Conservation (phyloP, 768 basidiomycete genomes). For the Lactifluus pinguis region DNA sequence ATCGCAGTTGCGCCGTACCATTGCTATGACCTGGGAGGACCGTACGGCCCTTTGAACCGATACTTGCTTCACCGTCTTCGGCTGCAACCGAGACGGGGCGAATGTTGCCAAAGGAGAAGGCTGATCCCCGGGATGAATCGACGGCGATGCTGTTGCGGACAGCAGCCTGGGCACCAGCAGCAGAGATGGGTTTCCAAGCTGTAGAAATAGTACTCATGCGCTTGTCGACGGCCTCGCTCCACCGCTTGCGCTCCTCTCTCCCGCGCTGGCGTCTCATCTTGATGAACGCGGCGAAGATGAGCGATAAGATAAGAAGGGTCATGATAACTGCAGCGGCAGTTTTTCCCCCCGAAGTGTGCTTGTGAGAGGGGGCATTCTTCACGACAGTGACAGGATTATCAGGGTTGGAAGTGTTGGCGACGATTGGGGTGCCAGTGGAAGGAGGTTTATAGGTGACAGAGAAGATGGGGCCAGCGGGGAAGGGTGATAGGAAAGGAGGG, state of each 20-base stretch:
- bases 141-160: conserved; percentile 61
- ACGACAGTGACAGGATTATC: conserved; percentile 33
- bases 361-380: conserved; percentile 26
- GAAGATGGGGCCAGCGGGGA: conserved; percentile 63
- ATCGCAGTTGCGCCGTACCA: conserved; percentile 39
- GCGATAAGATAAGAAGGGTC: conserved; percentile 45
- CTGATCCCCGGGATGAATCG: conserved; percentile 30
- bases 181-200: conserved; percentile 69
- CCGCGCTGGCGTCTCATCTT: conserved; percentile 41
- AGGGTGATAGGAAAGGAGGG: conserved; percentile 41
- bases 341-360: conserved; percentile 39
- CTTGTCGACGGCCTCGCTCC: conserved; percentile 61
- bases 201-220: conserved; percentile 76
- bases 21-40: conserved; percentile 19
- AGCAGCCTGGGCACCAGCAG: conserved; percentile 62
- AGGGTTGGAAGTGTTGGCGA: conserved; percentile 35
- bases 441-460: conserved; percentile 49
- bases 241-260: conserved; percentile 46
- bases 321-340: conserved; percentile 59
- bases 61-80: conserved; percentile 37
- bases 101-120: conserved; percentile 53
- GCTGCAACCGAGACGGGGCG: conserved; percentile 36
- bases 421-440: conserved; percentile 33
- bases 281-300: conserved; percentile 42
- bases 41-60: conserved; percentile 28